Base-by-base conservation (phyloP, 495 filamentous ascomycete genomes). In the Penicillium herquei region DNA sequence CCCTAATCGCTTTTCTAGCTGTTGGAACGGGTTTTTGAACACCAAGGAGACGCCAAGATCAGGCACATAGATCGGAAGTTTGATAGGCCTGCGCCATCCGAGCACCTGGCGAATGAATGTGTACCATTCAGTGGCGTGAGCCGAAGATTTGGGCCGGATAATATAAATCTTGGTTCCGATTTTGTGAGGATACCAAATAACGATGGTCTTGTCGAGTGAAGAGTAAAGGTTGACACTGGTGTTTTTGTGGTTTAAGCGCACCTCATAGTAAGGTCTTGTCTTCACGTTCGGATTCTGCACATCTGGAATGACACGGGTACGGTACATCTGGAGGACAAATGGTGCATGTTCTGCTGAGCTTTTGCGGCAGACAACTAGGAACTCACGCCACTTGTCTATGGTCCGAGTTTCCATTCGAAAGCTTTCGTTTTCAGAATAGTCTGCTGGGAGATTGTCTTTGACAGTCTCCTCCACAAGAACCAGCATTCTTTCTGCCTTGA, bases 401-500 rank as follows among this genome's bases (percentile, higher is more conserved):
- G 77, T 76, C 42, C 80, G 70, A n/a, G 81, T 81, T 48, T 86
- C 81, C 53, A 84, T 81, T 46, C 81, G 79, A 52, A 81, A 61
- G 54, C 83, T 88, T 41, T 81, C 77, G 57, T 87, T 88, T 67
- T 91, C 87, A 32, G 82, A 78, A 52, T 84, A 91, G 54, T 89
- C 85, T 6, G 75, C 73, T 9, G 85, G 82, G 8, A 89, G 62
- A 1, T 72, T 54, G 10, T 76, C 70, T 55, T 84, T 75, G 16
- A 67, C 34, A 0, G 84, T 81, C 34, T 76, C 69, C 56, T 90
- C 87, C 12, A 88, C 77, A 10, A 83, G 77, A 8, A 90, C 81
- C 10, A 91, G 78, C 87, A 91, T 91, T 39, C 79, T 86, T 62
- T 90, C 87, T 64, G 86, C 85, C 65, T 89, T 90, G 52, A 89